Percentiles rank a stretch among this genome's conserved stretches.
Conservation (phyloP, 2,329 filamentous ascomycete species). For the Onygenales sp. region DNA sequence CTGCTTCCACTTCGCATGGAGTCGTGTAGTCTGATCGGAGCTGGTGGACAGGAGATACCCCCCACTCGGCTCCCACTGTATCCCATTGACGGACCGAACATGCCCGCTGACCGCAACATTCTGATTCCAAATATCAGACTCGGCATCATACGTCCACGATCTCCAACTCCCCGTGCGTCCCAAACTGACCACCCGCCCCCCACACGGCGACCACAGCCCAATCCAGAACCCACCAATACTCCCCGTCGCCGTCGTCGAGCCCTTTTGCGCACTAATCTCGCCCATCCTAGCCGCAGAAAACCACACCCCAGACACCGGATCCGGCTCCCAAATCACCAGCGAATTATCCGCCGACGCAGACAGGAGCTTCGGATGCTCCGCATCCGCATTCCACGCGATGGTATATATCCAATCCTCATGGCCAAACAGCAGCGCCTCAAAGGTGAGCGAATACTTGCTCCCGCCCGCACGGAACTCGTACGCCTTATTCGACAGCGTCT, state of each 20-base stretch:
- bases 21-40: constrained; percentile 82
- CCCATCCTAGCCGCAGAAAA: constrained; percentile 75
- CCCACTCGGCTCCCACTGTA: constrained; percentile 75
- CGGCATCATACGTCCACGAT: constrained; percentile 59
- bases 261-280: constrained; percentile 90
- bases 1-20: constrained; percentile 70
- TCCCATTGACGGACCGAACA: constrained; percentile 66
- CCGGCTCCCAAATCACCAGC: constrained; percentile 83
- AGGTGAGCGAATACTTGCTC: constrained; percentile 69
- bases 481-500: constrained; percentile 79
- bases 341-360: constrained; percentile 94
- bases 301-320: constrained; percentile 80
- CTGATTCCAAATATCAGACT: constrained; percentile 63
- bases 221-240: constrained; percentile 96
- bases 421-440: constrained; percentile 85
- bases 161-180: constrained; percentile 92
- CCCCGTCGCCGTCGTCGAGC: constrained; percentile 90
- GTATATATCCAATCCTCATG: constrained; percentile 99
- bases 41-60: constrained; percentile 82
- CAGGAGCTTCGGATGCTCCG: constrained; percentile 59
- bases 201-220: constrained; percentile 79
- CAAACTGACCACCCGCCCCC: constrained; percentile 65
- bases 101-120: constrained; percentile 74
- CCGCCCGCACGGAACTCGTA: constrained; percentile 59
- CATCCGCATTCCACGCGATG: constrained; percentile 57